Percentiles rank a stretch among this genome's conserved stretches.
phyloP scores from a whole-genome alignment of 805 yeast genomes.

The Sungouiella blattae region DNA sequence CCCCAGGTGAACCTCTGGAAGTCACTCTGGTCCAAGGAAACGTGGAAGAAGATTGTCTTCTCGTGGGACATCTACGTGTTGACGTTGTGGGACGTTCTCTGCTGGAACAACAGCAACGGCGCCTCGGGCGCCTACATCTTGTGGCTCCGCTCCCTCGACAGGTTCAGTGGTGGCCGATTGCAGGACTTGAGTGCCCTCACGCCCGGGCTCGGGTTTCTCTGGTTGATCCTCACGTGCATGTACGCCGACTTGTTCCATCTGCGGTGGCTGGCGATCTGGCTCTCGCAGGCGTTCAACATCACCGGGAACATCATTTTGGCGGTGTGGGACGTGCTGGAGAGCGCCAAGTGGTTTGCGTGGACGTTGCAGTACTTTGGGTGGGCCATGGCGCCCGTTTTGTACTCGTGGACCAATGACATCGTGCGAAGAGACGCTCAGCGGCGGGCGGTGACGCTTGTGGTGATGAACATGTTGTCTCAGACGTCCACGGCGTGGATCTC shows the following conservation, averaged over 20 bases:
- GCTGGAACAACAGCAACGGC: slow-evolving; percentile 56
- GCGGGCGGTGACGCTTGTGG: background rate
- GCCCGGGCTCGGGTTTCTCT: slow-evolving; percentile 28
- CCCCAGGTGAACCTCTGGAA: slow-evolving; percentile 17
- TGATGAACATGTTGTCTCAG: background rate
- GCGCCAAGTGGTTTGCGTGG: slow-evolving; percentile 62
- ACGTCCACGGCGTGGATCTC: background rate
- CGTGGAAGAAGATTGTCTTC: slow-evolving; percentile 50
- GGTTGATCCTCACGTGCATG: slow-evolving; percentile 30
- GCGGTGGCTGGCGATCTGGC: slow-evolving; percentile 48
- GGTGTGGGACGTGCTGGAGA: slow-evolving; percentile 50
- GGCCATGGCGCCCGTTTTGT: slow-evolving; percentile 57
- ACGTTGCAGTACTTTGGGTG: slow-evolving; percentile 55
- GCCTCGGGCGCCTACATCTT: slow-evolving; percentile 52
- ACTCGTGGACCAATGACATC: slow-evolving; percentile 53
- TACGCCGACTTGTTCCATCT: slow-evolving; percentile 28
- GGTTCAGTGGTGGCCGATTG: slow-evolving; percentile 4
- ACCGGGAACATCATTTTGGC: slow-evolving; percentile 51
- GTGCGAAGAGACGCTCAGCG: slow-evolving; percentile 47
- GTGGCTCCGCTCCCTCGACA: slow-evolving; percentile 44
- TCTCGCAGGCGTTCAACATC: slow-evolving; percentile 50
- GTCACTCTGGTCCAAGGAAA: slow-evolving; percentile 36
- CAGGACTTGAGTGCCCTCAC: slow-evolving; percentile 1
- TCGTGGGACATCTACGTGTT: slow-evolving; percentile 59
- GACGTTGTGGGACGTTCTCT: slow-evolving; percentile 50